phyloP scores from a whole-genome alignment of 1,284 basidiomycete species.

The Apiotrichum laibachii region DNA sequence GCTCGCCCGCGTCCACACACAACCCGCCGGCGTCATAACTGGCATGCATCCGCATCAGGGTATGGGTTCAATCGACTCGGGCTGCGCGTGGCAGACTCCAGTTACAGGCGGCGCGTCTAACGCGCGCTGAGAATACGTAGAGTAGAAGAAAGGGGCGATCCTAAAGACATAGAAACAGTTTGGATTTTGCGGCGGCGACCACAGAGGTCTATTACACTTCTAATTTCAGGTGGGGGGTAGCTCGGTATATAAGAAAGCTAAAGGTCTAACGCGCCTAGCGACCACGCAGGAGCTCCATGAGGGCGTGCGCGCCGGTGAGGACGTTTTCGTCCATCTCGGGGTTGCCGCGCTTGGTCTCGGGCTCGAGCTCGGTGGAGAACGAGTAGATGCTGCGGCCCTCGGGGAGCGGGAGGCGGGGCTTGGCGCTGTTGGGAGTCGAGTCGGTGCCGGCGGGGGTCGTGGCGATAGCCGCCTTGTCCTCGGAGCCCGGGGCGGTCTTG shows the following conservation, averaged over 20 bases:
- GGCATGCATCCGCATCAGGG: slow-evolving; percentile 2
- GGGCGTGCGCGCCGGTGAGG: slow-evolving; percentile 23
- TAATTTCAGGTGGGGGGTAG: not conserved
- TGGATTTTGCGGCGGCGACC: not conserved
- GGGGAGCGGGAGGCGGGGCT: slow-evolving; percentile 19
- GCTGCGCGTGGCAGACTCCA: not conserved
- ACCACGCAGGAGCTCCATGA: slow-evolving; percentile 24
- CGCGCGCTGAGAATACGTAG: not conserved
- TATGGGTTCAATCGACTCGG: not conserved
- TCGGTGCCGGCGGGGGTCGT: not conserved
- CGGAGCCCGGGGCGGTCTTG: slow-evolving; percentile 9
- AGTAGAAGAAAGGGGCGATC: not conserved
- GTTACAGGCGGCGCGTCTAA: not conserved
- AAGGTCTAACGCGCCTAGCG: not conserved
- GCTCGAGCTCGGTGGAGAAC: slow-evolving; percentile 26
- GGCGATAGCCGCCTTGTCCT: not conserved
- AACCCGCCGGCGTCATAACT: slow-evolving; percentile 4
- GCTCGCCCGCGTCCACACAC: too few relatives aligned
- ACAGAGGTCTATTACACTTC: not conserved
- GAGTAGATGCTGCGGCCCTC: slow-evolving; percentile 26
- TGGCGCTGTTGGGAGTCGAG: slow-evolving; percentile 2
- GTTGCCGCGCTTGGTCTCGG: slow-evolving; percentile 22
- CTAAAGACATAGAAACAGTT: not conserved
- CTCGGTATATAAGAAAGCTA: not conserved
- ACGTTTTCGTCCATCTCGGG: slow-evolving; percentile 28